Evolutionary conservation across 2,329 filamentous ascomycete species (phyloP).

Genomic region (Exophiala calicioides): DNA sequence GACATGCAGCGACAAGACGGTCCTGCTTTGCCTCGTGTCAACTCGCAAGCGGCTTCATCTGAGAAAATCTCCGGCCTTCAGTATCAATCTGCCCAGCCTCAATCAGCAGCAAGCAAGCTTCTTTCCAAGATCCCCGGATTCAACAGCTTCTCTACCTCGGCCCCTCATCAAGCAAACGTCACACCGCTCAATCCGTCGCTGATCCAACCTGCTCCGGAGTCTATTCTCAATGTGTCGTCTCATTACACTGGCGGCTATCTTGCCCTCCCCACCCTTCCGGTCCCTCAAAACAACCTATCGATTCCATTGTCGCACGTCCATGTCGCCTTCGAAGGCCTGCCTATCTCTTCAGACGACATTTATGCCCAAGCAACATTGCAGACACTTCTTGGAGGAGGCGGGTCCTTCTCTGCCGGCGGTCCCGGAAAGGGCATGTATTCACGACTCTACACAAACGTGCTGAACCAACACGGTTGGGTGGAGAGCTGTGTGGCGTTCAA

Average conservation of each 20-base stretch:
- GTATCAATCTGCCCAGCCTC: constrained; percentile 39
- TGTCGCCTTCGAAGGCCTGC: constrained; percentile 90
- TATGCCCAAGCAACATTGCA: constrained; percentile 95
- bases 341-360: constrained; percentile 87
- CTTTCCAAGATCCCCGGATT: constrained; percentile 85
- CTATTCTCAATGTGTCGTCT: constrained; percentile 65
- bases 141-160: constrained; percentile 81
- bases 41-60: constrained; percentile 33
- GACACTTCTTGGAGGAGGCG: constrained; percentile 91
- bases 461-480: constrained; percentile 97
- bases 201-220: constrained; percentile 45
- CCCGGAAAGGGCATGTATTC: constrained; percentile 99
- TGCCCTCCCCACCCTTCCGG: constrained; percentile 76
- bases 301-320: constrained; percentile 89
- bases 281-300: constrained; percentile 72
- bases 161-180: constrained; percentile 62
- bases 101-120: constrained; percentile 51
- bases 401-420: constrained; percentile 93
- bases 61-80: constrained; percentile 42
- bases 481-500: constrained; percentile 96
- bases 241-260: constrained; percentile 95
- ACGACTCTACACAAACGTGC: constrained; percentile 92
- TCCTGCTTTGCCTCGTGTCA: constrained; percentile 29
- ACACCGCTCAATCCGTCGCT: constrained; percentile 53
- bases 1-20: constrained; percentile 66